Evolutionary conservation across 1,284 basidiomycete genomes (phyloP).

Genomic region (Fomitiporia mediterranea): DNA sequence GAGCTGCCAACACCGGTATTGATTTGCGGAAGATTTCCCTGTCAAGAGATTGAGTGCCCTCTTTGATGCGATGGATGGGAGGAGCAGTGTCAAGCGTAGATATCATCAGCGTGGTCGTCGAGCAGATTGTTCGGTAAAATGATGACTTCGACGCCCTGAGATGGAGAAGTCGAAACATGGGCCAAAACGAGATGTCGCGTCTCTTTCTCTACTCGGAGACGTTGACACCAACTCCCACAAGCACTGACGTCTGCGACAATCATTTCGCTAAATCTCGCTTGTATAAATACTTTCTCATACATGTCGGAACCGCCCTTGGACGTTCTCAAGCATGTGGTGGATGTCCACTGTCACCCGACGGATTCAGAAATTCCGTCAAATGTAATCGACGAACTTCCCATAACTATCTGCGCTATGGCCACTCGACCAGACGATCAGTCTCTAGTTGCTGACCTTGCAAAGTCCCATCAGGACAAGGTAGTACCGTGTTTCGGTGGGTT

Average conservation of each 20-base stretch:
- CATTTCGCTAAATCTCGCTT: conserved; percentile 3
- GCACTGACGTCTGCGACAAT: conserved; percentile 6
- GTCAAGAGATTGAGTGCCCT: conserved; percentile 44
- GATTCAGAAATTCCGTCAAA: conserved; percentile 48
- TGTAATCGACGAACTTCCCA: conserved; percentile 46
- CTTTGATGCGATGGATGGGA: conserved; percentile 44
- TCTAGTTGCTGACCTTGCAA: conserved; percentile 57
- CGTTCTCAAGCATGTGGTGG: conserved; percentile 61
- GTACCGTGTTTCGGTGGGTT: conserved; percentile 71
- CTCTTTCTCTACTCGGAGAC: neutral
- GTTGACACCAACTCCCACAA: neutral
- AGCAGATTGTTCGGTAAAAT: neutral
- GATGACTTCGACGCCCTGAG: neutral
- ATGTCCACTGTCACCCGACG: conserved; percentile 81
- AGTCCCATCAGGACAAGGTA: conserved; percentile 55
- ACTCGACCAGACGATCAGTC: conserved; percentile 57
- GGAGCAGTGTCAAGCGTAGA: conserved; percentile 47
- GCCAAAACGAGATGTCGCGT: neutral
- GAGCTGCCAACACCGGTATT: conserved; percentile 62
- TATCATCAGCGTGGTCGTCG: conserved; percentile 3
- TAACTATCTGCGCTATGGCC: conserved; percentile 74
- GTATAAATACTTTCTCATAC: neutral
- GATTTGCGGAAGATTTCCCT: conserved; percentile 57
- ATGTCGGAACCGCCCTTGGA: conserved; percentile 28
- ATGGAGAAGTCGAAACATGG: conserved; percentile 3